These are phyloP conservation scores for Microdochium bolleyi DNA, from an alignment of 2,329 filamentous ascomycete species.

Conservation along the genomic window DNA sequence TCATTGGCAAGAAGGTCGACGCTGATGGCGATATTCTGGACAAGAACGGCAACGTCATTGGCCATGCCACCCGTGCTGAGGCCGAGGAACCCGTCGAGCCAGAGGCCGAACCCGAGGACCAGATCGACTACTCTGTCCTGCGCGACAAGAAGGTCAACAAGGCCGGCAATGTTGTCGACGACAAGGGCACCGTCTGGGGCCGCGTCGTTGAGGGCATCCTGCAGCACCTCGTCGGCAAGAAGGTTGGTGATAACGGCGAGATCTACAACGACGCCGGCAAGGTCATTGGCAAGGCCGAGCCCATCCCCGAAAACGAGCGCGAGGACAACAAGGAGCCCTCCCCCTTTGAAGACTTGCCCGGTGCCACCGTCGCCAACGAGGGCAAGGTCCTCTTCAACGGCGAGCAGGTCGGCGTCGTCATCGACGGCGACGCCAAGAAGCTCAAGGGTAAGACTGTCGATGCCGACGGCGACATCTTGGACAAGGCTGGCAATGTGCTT, in stretches of 20 bases:
- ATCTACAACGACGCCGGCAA: conserved; percentile 66
- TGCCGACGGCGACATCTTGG: conserved; percentile 60
- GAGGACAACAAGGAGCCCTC: conserved; percentile 36
- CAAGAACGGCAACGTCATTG: conserved; percentile 24
- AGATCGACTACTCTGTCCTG: conserved; percentile 38
- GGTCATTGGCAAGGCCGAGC: conserved; percentile 58
- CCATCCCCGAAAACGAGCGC: conserved; percentile 48
- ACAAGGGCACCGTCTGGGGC: conserved; percentile 47
- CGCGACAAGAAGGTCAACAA: conserved; percentile 52
- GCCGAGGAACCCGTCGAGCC: conserved; percentile 21
- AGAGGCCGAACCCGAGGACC: conserved; percentile 16
- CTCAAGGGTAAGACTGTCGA: conserved; percentile 60
- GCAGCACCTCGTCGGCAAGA: conserved; percentile 55
- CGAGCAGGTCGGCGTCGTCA: conserved; percentile 49
- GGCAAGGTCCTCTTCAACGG: conserved; percentile 43
- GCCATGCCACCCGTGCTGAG: conserved; percentile 24
- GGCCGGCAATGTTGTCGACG: conserved; percentile 46
- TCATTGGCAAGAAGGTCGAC: conserved; percentile 26
- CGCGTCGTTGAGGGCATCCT: conserved; percentile 56
- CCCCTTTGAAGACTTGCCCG: conserved; percentile 52
- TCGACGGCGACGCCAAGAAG: conserved; percentile 56
- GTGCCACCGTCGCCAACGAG: conserved; percentile 43
- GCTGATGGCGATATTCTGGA: conserved; percentile 27
- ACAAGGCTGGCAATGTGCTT: conserved; percentile 57
- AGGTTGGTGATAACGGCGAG: conserved; percentile 57